Conservation (phyloP, 2,329 filamentous ascomycete species). For the Botryotinia convoluta region DNA sequence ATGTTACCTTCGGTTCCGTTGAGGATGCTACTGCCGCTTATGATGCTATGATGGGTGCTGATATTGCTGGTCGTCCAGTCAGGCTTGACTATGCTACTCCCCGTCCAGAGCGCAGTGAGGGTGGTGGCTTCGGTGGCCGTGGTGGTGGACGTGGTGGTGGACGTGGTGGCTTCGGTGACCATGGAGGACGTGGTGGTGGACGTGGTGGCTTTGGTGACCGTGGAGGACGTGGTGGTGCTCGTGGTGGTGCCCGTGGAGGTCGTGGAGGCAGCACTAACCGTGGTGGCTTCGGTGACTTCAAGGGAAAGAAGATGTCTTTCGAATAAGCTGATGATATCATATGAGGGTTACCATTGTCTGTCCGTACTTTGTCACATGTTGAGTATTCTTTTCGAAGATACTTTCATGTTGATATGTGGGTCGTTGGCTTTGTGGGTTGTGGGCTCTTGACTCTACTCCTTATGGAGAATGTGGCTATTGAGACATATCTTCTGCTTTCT, state of each 20-base stretch:
- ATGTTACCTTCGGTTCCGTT: slow-evolving; percentile 65
- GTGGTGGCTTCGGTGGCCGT: slow-evolving; percentile 45
- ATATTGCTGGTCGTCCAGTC: slow-evolving; percentile 62
- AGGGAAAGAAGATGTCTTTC: slow-evolving; percentile 52
- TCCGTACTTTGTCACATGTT: slow-evolving; percentile 33
- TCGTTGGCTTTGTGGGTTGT: slow-evolving; percentile 41
- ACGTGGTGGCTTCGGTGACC: no score
- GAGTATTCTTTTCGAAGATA: slow-evolving; percentile 23
- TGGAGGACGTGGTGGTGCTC: slow-evolving; percentile 43
- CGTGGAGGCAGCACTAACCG: slow-evolving; percentile 47
- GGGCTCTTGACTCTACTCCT: slow-evolving; percentile 40
- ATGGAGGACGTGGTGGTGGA: slow-evolving; percentile 34
- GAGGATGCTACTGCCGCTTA: slow-evolving; percentile 66
- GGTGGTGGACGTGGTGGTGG: slow-evolving; percentile 46
- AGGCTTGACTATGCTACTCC: slow-evolving; percentile 67
- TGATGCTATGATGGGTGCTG: slow-evolving; percentile 59
- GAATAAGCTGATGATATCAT: slow-evolving; percentile 26
- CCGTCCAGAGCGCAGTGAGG: slow-evolving; percentile 49
- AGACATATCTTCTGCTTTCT: slow-evolving; percentile 33
- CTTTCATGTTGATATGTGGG: slow-evolving; percentile 35
- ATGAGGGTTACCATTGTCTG: slow-evolving; percentile 28
- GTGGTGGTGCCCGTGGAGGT: slow-evolving; percentile 43
- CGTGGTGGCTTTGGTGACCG: slow-evolving; percentile 39
- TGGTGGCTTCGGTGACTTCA: slow-evolving; percentile 58
- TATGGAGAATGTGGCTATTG: slow-evolving; percentile 40